Evolutionary conservation across 441 rosid species (phyloP).

Genomic region (Codiaeum variegatum): DNA sequence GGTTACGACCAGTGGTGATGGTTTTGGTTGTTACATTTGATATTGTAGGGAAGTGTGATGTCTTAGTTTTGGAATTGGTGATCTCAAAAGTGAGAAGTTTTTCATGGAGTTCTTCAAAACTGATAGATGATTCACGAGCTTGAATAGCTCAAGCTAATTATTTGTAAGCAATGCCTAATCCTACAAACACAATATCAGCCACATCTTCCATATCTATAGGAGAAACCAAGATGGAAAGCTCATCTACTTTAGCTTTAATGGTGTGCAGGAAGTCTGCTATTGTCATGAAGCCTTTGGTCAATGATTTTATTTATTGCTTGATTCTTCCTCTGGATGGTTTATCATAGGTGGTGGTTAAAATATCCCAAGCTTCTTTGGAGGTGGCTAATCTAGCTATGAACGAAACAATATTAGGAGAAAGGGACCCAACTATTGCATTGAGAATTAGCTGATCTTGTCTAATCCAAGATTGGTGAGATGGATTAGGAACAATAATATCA

Average conservation of each 20-base stretch:
- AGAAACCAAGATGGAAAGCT: neutral
- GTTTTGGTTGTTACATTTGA: neutral
- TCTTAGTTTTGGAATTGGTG: neutral
- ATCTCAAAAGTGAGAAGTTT: neutral
- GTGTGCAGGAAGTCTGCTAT: neutral
- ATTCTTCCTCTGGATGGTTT: too few species aligned
- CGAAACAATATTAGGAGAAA: too few species aligned
- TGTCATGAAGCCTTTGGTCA: neutral
- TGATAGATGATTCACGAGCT: neutral
- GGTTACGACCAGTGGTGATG: neutral
- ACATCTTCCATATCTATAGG: neutral
- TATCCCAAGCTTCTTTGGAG: too few species aligned
- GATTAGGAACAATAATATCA: too few species aligned
- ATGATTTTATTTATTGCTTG: too few species aligned
- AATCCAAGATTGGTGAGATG: too few species aligned
- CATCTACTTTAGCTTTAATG: neutral
- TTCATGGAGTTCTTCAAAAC: neutral
- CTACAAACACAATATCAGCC: neutral
- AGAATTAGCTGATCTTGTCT: too few species aligned
- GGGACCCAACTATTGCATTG: too few species aligned
- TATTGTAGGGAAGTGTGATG: neutral
- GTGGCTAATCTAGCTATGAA: too few species aligned
- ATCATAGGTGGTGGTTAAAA: too few species aligned
- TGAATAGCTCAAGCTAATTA: neutral
- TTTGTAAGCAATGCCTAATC: neutral